Evolutionary conservation across 2,329 filamentous ascomycete species (phyloP).

Genomic region (Didymella exigua): DNA sequence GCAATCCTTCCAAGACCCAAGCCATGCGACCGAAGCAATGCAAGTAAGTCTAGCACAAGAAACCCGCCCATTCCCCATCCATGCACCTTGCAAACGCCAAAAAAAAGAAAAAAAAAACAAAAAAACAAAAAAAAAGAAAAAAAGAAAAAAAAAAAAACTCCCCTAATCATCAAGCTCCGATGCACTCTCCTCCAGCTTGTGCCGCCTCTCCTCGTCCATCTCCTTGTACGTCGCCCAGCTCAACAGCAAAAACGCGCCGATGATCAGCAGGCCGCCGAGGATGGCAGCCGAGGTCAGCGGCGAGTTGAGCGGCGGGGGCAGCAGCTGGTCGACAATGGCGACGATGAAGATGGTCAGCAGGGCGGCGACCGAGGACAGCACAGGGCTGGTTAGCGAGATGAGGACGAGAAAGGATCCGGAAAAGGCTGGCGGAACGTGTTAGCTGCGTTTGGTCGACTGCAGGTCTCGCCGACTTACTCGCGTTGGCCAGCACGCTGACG

Average conservation of each 20-base stretch:
- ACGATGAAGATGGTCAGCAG: slow-evolving; percentile 97
- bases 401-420: slow-evolving; percentile 91
- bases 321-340: slow-evolving; percentile 85
- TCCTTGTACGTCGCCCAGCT: slow-evolving; percentile 93
- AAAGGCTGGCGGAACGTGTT: slow-evolving; percentile 64
- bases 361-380: slow-evolving; percentile 89
- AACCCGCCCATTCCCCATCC: no score
- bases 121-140: no score
- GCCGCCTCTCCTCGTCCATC: slow-evolving; percentile 81
- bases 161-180: slow-evolving; percentile 50
- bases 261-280: slow-evolving; percentile 82
- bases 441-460: slow-evolving; percentile 12
- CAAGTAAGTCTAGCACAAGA: no score
- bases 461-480: slow-evolving; percentile 58
- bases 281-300: slow-evolving; percentile 77
- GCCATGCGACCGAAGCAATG: no score
- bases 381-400: slow-evolving; percentile 90
- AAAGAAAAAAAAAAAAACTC: no score
- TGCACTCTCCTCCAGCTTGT: slow-evolving; percentile 55
- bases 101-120: no score
- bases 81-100: no score
- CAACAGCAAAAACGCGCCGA: slow-evolving; percentile 83
- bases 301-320: slow-evolving; percentile 71
- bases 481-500: slow-evolving; percentile 84
- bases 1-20: no score